A percentile compares a stretch with the other conserved stretches of the same genome.
Conservation (phyloP, 2,329 filamentous ascomycete genomes). For the Calonectria pteridis region DNA sequence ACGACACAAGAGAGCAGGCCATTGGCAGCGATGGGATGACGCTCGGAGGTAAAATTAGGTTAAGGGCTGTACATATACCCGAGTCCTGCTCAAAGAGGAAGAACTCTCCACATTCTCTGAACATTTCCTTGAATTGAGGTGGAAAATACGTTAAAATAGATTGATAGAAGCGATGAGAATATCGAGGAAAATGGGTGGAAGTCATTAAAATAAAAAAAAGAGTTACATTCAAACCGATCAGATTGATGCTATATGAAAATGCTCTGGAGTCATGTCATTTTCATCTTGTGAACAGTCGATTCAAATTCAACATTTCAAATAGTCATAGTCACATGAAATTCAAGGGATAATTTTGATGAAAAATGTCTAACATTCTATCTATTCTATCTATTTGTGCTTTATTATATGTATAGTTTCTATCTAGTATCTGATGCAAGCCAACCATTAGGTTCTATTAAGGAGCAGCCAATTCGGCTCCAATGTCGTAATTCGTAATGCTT, state of each 20-base stretch:
- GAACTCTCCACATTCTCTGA: neutral
- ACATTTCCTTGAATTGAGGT: neutral
- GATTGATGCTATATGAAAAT: neutral
- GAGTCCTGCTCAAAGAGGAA: neutral
- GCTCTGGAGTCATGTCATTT: neutral
- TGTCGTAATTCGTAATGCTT: neutral
- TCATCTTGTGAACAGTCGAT: neutral
- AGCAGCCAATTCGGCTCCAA: neutral
- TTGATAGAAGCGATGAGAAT: neutral
- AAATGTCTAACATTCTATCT: neutral
- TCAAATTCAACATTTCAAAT: neutral
- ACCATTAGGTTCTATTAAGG: neutral
- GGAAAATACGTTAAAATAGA: neutral
- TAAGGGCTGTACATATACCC: neutral
- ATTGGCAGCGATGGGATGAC: neutral
- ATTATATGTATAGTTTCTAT: neutral
- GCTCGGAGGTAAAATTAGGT: neutral
- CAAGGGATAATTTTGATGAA: neutral
- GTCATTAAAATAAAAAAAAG: neutral
- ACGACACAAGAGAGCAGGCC: too few species aligned
- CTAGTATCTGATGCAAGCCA: neutral
- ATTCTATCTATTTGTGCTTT: neutral
- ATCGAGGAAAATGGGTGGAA: neutral
- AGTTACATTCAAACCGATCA: neutral
- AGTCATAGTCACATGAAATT: neutral